A percentile compares a stretch with the other conserved stretches of the same genome.
phyloP scores from a whole-genome alignment of 1,284 basidiomycete genomes.

The Ceratobasidium sp. region DNA sequence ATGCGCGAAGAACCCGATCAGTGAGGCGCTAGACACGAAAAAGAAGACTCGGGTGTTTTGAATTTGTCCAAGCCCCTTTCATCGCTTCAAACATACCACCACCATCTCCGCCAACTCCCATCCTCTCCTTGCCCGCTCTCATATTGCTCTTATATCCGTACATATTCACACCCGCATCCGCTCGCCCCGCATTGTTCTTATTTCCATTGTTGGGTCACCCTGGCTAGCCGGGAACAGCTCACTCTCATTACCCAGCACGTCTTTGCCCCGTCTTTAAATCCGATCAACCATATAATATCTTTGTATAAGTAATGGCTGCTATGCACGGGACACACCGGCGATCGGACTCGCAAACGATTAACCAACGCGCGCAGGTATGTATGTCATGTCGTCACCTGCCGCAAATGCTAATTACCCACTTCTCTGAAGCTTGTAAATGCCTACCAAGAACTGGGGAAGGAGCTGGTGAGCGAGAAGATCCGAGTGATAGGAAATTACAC shows the following conservation, averaged over 20 bases:
- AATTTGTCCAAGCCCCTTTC: constrained; percentile 25
- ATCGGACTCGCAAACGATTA: constrained; percentile 48
- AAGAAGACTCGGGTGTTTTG: constrained; percentile 11
- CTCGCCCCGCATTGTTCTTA: neutral
- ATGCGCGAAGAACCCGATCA: neutral
- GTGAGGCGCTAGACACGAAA: neutral
- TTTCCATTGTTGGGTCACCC: constrained; percentile 2
- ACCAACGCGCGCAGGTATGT: constrained; percentile 51
- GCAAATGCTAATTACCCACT: neutral
- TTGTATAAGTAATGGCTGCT: constrained; percentile 43
- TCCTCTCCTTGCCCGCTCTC: constrained; percentile 29
- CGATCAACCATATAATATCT: constrained; percentile 13
- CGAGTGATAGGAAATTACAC: constrained; percentile 96
- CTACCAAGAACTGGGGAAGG: constrained; percentile 96
- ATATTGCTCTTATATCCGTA: constrained; percentile 11
- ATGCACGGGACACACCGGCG: constrained; percentile 49
- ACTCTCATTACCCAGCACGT: constrained; percentile 24
- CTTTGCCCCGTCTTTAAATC: neutral
- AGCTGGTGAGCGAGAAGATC: constrained; percentile 89
- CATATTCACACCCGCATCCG: neutral
- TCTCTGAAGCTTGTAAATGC: constrained; percentile 83
- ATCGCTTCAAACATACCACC: constrained; percentile 35
- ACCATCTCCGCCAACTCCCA: constrained; percentile 17
- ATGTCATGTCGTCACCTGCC: neutral
- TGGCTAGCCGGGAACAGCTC: constrained; percentile 21